Evolutionary conservation across 2,329 filamentous ascomycete genomes (phyloP).

Genomic region (Pseudogymnoascus sp.): DNA sequence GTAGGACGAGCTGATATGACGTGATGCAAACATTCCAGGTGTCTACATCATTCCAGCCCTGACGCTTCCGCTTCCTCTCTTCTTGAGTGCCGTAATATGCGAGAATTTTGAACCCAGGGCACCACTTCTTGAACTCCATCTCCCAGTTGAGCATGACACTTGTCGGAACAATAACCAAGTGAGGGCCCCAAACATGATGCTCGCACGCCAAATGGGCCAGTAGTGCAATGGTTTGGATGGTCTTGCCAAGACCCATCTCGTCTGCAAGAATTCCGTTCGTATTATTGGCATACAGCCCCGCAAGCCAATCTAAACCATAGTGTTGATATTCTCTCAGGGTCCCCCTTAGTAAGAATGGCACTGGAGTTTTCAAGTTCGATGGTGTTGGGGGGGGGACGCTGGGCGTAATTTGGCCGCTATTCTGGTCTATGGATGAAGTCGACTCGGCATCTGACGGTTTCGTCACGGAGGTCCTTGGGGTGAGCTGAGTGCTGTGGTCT

Average conservation of each 20-base stretch:
- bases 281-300: conserved; percentile 79
- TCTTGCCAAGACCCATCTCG: conserved; percentile 97
- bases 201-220: conserved; percentile 86
- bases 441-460: conserved; percentile 28
- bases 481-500: conserved; percentile 30
- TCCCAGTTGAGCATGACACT: conserved; percentile 99
- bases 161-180: conserved; percentile 91
- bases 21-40: conserved; percentile 97
- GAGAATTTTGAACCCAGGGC: conserved; percentile 93
- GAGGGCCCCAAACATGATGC: conserved; percentile 88
- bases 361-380: conserved; percentile 50
- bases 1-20: conserved; percentile 90
- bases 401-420: conserved; percentile 27
- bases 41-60: conserved; percentile 88
- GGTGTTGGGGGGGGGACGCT: conserved; percentile 33
- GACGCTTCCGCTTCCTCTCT: conserved; percentile 81
- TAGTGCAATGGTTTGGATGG: conserved; percentile 92
- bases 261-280: conserved; percentile 96
- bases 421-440: conserved; percentile 29
- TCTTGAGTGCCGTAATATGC: conserved; percentile 94
- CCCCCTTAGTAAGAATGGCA: conserved; percentile 77
- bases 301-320: conserved; percentile 93
- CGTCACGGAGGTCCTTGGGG: conserved; percentile 30
- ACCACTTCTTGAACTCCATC: conserved; percentile 99
- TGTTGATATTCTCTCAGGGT: conserved; percentile 93